These are phyloP conservation scores for Quillaja saponaria DNA, from an alignment of 306 rosid species.

Conservation along the genomic window DNA sequence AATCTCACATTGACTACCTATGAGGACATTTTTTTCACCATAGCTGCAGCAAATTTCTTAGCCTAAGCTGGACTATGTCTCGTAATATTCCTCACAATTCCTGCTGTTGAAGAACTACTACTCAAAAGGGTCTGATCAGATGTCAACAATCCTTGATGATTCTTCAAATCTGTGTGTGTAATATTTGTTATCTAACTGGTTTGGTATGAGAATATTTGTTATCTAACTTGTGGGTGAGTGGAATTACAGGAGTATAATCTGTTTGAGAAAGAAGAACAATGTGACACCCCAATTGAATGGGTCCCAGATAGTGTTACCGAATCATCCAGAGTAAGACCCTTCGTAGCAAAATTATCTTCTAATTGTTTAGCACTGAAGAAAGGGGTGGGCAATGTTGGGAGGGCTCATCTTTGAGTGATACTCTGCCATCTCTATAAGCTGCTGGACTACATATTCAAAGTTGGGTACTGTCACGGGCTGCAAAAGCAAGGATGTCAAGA, in stretches of 20 bases:
- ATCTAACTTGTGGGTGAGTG: slow-evolving; percentile 22
- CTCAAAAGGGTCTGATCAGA: slow-evolving; percentile 19
- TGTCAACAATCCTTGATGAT: slow-evolving; percentile 8
- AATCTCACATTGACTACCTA: slow-evolving; percentile 15
- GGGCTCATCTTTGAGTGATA: slow-evolving; percentile 9
- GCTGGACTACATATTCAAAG: not conserved
- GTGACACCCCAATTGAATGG: slow-evolving; percentile 5
- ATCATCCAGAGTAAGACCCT: slow-evolving; percentile 13
- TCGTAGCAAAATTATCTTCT: not conserved
- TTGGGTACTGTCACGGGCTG: slow-evolving; percentile 38
- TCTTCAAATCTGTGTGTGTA: not conserved
- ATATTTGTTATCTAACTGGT: slow-evolving; percentile 9
- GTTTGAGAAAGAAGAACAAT: slow-evolving; percentile 15
- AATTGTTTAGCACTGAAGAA: not conserved
- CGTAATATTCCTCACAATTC: slow-evolving; percentile 5
- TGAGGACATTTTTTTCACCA: slow-evolving; percentile 23
- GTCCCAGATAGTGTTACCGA: slow-evolving; percentile 28
- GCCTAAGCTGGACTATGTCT: slow-evolving; percentile 1
- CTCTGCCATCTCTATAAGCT: slow-evolving; percentile 16
- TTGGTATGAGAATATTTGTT: slow-evolving; percentile 14
- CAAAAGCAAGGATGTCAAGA: slow-evolving; percentile 47
- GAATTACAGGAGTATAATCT: not conserved
- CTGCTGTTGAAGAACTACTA: not conserved
- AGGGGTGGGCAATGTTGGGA: not conserved
- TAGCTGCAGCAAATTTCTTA: slow-evolving; percentile 15